phyloP scores from a whole-genome alignment of 208 protist genomes.

The Leishmania gerbilli region DNA sequence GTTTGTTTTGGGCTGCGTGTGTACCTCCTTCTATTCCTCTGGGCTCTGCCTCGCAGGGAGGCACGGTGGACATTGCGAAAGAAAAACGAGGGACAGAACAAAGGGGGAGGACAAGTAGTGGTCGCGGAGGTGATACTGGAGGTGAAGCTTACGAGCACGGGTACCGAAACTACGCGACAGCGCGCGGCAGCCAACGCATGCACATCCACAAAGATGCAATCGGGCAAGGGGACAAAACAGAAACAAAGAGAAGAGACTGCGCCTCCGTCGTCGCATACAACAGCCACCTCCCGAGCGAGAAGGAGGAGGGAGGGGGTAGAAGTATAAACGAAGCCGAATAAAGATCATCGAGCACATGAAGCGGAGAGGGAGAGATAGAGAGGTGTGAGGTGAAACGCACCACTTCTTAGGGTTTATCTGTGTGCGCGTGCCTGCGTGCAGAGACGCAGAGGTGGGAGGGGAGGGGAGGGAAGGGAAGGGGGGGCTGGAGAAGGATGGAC shows the following conservation, averaged over 20 bases:
- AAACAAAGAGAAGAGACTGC: background rate
- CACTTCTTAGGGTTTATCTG: background rate
- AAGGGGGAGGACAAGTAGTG: slow-evolving; percentile 2
- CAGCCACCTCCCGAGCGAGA: background rate
- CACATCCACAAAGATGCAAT: background rate
- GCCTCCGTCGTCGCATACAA: too few species aligned
- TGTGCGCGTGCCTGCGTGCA: background rate
- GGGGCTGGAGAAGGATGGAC: background rate
- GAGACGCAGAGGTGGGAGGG: background rate
- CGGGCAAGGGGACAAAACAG: background rate
- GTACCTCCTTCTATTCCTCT: background rate
- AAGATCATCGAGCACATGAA: background rate
- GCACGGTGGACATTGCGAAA: background rate
- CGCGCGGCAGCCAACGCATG: background rate
- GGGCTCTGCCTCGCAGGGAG: background rate
- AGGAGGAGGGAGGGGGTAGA: background rate
- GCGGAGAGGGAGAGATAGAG: background rate
- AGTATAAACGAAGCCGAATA: background rate
- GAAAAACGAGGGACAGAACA: slow-evolving; percentile 8
- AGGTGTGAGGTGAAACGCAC: background rate
- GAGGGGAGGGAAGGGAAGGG: background rate
- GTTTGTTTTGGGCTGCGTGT: background rate
- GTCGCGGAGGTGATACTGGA: background rate
- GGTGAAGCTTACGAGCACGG: background rate
- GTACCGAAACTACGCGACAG: background rate